Evolutionary conservation across 2,329 filamentous ascomycete genomes (phyloP), one percentile per base, ranked within the genome.

Genomic region (Ophiostoma sp.): DNA sequence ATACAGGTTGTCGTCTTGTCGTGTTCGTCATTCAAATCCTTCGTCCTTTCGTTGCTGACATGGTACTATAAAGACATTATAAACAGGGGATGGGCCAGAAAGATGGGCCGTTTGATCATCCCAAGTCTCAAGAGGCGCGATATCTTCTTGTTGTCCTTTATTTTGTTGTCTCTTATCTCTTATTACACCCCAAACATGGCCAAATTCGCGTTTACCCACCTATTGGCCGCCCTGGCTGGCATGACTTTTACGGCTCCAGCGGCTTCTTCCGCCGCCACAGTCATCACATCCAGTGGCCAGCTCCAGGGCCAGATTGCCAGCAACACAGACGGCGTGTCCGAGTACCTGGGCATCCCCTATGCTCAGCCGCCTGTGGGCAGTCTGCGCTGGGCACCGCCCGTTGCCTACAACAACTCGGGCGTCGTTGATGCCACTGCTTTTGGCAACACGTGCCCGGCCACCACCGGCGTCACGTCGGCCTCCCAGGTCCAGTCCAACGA

Each of bases 281-380:
- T 83, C 39, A 71, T 76, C 0, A 81, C 82, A 3, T 77, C 79
- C 2, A 82, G 78, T 39, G 82, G 82, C 0, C 76, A 75, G 0
- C 75, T 83, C n/a, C 80, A 75, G 0, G 82, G 82, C 1, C 82
- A 83, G 57, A 12, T 76, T 0, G 79, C 79, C 0, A 74, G 76
- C 63, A 79, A 79, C 68, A 79, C 78, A 5, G 42, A 75, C 0
- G 78, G 77, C 22, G 82, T 84, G 8, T 39, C 80, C 6, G 82
- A 84, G 74, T 84, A 82, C 66, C 77, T 83, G 0, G 82, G 82
- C 6, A 79, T 81, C 19, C 79, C 80, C 0, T 81, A 78, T 25
- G 79, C 77, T 12, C 72, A 77, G 39, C 78, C 79, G 48, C 80
- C 80, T 0, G 74, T 79, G 6, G 78, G 77, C 31, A 39, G 70